Evolutionary conservation across 2,329 filamentous ascomycete genomes (phyloP), one percentile per base, ranked within the genome.

Genomic region (Colletotrichum acutatum): DNA sequence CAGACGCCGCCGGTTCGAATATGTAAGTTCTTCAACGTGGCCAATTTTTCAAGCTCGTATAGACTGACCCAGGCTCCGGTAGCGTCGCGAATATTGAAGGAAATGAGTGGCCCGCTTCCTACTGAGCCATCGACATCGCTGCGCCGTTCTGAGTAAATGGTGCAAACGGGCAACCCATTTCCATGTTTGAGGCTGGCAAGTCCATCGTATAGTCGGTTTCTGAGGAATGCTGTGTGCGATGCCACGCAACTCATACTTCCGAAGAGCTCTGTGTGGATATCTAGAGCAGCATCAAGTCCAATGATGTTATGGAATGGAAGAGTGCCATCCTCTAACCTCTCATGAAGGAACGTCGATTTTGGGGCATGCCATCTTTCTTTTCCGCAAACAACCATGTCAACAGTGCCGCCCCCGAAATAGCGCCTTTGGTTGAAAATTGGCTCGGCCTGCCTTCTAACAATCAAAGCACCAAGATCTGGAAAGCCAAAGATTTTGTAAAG

Each of bases 401-500:
- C 96, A 0, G 96, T 98, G 4, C 97, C 97, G 7, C 96, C 97
- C 6, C 96, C 96, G 82, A 99, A 99, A 78, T 97, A 99, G 74
- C 86, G 91, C 72, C 95, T 90, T 54, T 86, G 85, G 37, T 89
- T 84, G 59, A 98, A 91, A 3, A 92, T 79, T 52, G 87, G 81
- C 7, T 89, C 90, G 14, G 93, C 90, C 37, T 90, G 87, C 76
- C 94, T 95, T 54, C 93, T 91, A 14, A 98, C 91, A 34, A 98
- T 91, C 71, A 99, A 83, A 1, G 92, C 95, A 1, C 96, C 96
- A 2, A 98, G 86, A 79, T 98, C 94, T 0, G 96, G 96, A 76
- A 98, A 98, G 1, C 97, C 96, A 81, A 98, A 98, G n/a, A 98
- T 95, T 81, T 98, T 99, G 84, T 98, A 97, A 75, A 98, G 91